These are phyloP conservation scores for Hericium rajendrae DNA, from an alignment of 768 basidiomycete genomes.

Conservation along the genomic window DNA sequence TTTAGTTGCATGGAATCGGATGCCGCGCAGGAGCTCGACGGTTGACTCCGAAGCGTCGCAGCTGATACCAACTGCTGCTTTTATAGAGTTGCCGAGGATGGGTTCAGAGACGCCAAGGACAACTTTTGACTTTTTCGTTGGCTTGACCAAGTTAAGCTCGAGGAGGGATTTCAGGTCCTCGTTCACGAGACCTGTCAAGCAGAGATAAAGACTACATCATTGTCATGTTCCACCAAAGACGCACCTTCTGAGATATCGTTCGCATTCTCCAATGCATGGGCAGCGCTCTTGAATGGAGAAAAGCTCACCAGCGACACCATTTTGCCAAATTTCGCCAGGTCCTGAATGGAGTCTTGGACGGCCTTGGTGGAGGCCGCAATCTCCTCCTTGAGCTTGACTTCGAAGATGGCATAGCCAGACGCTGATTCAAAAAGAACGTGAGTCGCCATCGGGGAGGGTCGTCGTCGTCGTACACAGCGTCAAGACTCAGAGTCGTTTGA, in stretches of 20 bases:
- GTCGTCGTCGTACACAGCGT: background rate
- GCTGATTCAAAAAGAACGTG: conserved; percentile 91
- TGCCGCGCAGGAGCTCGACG: conserved; percentile 82
- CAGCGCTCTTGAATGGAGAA: conserved; percentile 88
- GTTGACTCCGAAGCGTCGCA: conserved; percentile 78
- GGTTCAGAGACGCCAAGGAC: conserved; percentile 74
- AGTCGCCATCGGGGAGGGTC: conserved; percentile 44
- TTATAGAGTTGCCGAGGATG: conserved; percentile 68
- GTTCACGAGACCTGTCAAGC: conserved; percentile 63
- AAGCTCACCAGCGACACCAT: conserved; percentile 90
- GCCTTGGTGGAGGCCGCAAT: conserved; percentile 71
- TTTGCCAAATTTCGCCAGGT: conserved; percentile 82
- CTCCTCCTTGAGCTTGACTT: conserved; percentile 79
- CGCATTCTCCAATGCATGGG: conserved; percentile 88
- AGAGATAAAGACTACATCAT: conserved; percentile 1
- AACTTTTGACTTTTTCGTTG: conserved; percentile 59
- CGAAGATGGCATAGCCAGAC: conserved; percentile 89
- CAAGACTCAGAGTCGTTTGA: background rate
- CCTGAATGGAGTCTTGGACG: conserved; percentile 80
- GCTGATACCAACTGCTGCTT: conserved; percentile 55
- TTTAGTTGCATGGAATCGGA: conserved; percentile 85
- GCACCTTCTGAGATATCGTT: conserved; percentile 94
- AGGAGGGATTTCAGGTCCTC: conserved; percentile 76
- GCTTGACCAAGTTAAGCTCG: conserved; percentile 78
- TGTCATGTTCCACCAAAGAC: conserved; percentile 16